These are phyloP conservation scores for Trichoderma reesei DNA, from an alignment of 495 filamentous ascomycete genomes.

Conservation along the genomic window DNA sequence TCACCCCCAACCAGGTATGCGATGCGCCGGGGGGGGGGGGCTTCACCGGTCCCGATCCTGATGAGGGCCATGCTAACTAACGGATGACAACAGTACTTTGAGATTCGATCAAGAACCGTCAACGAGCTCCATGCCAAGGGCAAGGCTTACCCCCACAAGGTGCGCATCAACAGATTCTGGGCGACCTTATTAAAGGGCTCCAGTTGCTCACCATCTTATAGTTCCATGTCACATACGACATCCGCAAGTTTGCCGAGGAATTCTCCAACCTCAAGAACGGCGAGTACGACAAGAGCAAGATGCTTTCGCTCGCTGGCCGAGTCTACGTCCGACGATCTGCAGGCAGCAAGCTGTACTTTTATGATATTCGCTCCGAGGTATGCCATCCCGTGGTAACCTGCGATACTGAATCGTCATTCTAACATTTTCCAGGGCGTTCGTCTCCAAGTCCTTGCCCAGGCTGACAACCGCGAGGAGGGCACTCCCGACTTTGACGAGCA, in stretches of 20 bases:
- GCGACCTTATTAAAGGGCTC: background rate
- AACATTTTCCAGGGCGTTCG: conserved; percentile 47
- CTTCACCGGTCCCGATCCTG: too few species aligned
- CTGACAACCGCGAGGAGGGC: conserved; percentile 53
- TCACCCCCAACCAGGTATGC: conserved; percentile 66
- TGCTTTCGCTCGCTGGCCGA: conserved; percentile 67
- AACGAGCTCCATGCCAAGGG: conserved; percentile 75
- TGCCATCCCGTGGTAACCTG: background rate
- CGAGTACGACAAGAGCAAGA: conserved; percentile 62
- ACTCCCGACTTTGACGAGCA: conserved; percentile 66
- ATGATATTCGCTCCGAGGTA: conserved; percentile 69
- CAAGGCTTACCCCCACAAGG: conserved; percentile 91
- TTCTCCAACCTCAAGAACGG: conserved; percentile 75
- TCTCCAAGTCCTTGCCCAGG: conserved; percentile 86
- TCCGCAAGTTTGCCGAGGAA: conserved; percentile 64
- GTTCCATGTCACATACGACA: conserved; percentile 75
- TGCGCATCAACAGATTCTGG: background rate
- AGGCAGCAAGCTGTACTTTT: conserved; percentile 83
- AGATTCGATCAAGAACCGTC: conserved; percentile 79
- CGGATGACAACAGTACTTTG: conserved; percentile 55
- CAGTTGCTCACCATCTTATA: background rate
- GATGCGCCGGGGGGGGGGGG: background rate
- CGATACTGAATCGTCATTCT: conserved; percentile 24
- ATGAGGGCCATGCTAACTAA: background rate
- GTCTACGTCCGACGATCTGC: conserved; percentile 82